These are phyloP conservation scores for Auriscalpium vulgare DNA, from an alignment of 768 basidiomycete genomes.

Conservation along the genomic window DNA sequence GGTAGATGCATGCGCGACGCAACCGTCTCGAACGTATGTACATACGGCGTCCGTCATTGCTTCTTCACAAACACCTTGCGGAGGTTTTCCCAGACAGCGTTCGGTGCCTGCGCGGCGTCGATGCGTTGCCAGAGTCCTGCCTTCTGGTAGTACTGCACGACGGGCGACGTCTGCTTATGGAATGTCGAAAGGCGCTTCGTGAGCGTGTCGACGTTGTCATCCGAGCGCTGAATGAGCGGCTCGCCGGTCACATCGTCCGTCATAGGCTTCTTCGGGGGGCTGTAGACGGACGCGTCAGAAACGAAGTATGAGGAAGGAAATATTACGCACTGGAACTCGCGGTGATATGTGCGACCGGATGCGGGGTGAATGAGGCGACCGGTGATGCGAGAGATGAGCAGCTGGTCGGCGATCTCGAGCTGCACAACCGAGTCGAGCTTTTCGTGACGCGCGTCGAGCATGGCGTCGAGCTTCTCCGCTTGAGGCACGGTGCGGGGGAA, in stretches of 20 bases:
- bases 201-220: slow-evolving; percentile 95
- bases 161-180: slow-evolving; percentile 92
- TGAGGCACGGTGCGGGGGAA: slow-evolving; percentile 98
- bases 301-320: background rate
- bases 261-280: slow-evolving; percentile 96
- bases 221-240: slow-evolving; percentile 92
- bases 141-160: slow-evolving; percentile 91
- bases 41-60: slow-evolving; percentile 24
- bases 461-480: slow-evolving; percentile 89
- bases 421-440: slow-evolving; percentile 90
- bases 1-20: too few relatives aligned
- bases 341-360: slow-evolving; percentile 90
- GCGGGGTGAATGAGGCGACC: slow-evolving; percentile 89
- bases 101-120: slow-evolving; percentile 91
- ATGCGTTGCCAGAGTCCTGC: slow-evolving; percentile 86
- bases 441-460: slow-evolving; percentile 79
- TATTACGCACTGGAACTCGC: slow-evolving; percentile 76
- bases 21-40: background rate
- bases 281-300: slow-evolving; percentile 24
- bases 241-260: slow-evolving; percentile 93
- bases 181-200: slow-evolving; percentile 83
- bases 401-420: slow-evolving; percentile 85
- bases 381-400: slow-evolving; percentile 96
- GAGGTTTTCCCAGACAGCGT: slow-evolving; percentile 84
- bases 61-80: slow-evolving; percentile 53